Conservation (phyloP, 2,329 filamentous ascomycete species). For the Apiospora aurea region DNA sequence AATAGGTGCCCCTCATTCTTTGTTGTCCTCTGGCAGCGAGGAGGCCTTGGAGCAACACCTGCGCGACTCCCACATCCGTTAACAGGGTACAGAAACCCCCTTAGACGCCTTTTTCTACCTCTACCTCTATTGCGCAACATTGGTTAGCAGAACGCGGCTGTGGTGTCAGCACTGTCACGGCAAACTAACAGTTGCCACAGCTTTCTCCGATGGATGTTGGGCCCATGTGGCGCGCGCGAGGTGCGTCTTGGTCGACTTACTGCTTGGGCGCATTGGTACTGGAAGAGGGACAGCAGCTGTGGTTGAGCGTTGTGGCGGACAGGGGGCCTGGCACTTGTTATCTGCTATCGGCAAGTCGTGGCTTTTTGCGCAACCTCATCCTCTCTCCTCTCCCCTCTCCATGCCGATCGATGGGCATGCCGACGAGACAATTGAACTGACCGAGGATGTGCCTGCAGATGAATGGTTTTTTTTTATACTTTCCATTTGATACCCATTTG, state of each 20-base stretch:
- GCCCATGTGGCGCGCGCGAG: not conserved
- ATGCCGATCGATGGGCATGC: not conserved
- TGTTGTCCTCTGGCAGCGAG: too few relatives aligned
- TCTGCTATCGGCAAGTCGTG: not conserved
- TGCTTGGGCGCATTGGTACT: not conserved
- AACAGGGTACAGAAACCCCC: too few relatives aligned
- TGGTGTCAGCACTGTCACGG: not conserved
- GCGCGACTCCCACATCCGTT: too few relatives aligned
- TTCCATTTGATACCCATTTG: not conserved
- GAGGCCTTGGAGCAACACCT: too few relatives aligned
- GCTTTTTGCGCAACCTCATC: too few relatives aligned
- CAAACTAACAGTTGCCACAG: not conserved
- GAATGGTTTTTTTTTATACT: not conserved
- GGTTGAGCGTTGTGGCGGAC: not conserved
- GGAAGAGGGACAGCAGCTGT: not conserved
- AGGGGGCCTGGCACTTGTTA: not conserved
- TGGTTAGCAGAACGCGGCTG: not conserved
- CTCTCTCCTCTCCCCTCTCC: not conserved
- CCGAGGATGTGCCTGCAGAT: not conserved
- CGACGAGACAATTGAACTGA: too few relatives aligned
- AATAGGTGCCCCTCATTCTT: too few relatives aligned
- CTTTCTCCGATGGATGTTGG: not conserved
- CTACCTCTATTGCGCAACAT: not conserved
- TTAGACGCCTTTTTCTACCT: too few relatives aligned
- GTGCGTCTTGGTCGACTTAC: not conserved